These are phyloP conservation scores for Fusarium zealandicum DNA, from an alignment of 2,329 filamentous ascomycete species.

Conservation along the genomic window DNA sequence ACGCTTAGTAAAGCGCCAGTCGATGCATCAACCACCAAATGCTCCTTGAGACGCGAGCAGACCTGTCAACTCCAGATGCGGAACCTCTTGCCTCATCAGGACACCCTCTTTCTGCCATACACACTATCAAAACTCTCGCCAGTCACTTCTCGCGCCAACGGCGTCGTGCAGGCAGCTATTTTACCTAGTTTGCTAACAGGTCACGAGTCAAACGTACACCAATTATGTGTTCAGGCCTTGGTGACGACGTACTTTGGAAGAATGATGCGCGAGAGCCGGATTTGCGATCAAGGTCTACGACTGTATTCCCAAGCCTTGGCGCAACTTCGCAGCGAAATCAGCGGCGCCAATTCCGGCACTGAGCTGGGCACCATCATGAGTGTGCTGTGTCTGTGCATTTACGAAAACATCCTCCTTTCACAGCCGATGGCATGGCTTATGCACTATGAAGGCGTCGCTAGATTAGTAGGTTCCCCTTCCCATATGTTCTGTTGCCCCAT, in stretches of 20 bases:
- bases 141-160: background rate
- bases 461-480: background rate
- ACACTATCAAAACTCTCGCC: conserved; percentile 20
- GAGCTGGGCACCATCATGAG: conserved; percentile 15
- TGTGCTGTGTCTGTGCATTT: conserved; percentile 21
- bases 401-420: conserved; percentile 19
- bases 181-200: conserved; percentile 8
- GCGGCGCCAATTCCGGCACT: background rate
- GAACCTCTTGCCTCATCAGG: conserved; percentile 2
- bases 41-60: background rate
- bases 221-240: conserved; percentile 16
- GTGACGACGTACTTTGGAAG: conserved; percentile 20
- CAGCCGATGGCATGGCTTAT: conserved; percentile 24
- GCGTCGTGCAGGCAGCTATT: background rate
- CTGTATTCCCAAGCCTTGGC: conserved; percentile 17
- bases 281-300: conserved; percentile 8
- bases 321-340: conserved; percentile 12
- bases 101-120: conserved; percentile 18
- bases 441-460: conserved; percentile 22
- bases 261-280: conserved; percentile 8
- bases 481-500: rapidly evolving
- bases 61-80: background rate
- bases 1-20: background rate
- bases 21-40: background rate
- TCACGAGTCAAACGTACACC: conserved; percentile 6